Percentiles rank a stretch among this genome's conserved stretches.
These are phyloP conservation scores for Crithidia expoeki DNA, from an alignment of 208 protist genomes.

Conservation along the genomic window DNA sequence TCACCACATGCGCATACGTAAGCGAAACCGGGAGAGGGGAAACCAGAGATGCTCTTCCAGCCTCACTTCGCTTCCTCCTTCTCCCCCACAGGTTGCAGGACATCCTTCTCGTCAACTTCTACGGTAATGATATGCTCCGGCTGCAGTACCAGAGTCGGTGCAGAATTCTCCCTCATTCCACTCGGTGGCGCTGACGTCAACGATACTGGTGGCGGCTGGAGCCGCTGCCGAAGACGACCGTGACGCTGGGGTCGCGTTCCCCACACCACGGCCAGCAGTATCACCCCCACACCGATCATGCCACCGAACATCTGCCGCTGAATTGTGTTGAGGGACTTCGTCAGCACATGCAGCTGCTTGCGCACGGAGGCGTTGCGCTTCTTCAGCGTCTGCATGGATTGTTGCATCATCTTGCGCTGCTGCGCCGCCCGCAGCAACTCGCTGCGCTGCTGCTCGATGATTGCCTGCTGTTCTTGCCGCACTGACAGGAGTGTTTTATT, in stretches of 20 bases:
- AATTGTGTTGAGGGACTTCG: conserved; percentile 11
- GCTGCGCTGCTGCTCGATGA: conserved; percentile 20
- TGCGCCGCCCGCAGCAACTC: conserved; percentile 23
- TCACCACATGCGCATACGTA: too few species aligned
- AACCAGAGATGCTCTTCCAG: too few species aligned
- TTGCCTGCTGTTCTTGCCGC: conserved; percentile 24
- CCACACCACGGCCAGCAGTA: conserved; percentile 26
- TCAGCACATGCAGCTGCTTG: conserved; percentile 19
- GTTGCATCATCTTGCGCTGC: conserved; percentile 20
- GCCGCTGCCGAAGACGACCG: background rate
- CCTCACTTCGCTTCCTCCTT: too few species aligned
- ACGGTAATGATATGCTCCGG: too few species aligned
- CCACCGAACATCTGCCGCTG: conserved; percentile 25
- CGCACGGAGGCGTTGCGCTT: conserved; percentile 20
- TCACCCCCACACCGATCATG: conserved; percentile 16
- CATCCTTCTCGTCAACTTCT: too few species aligned
- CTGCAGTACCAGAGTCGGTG: too few species aligned
- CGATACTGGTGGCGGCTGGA: too few species aligned
- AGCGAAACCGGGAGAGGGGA: background rate
- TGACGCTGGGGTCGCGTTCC: conserved; percentile 15
- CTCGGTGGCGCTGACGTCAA: too few species aligned
- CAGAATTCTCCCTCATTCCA: background rate
- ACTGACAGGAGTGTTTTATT: conserved; percentile 11
- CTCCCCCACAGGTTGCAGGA: too few species aligned
- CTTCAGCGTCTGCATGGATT: conserved; percentile 12